Evolutionary conservation across 768 basidiomycete genomes (phyloP).

Genomic region (Tephrocybe sp.): DNA sequence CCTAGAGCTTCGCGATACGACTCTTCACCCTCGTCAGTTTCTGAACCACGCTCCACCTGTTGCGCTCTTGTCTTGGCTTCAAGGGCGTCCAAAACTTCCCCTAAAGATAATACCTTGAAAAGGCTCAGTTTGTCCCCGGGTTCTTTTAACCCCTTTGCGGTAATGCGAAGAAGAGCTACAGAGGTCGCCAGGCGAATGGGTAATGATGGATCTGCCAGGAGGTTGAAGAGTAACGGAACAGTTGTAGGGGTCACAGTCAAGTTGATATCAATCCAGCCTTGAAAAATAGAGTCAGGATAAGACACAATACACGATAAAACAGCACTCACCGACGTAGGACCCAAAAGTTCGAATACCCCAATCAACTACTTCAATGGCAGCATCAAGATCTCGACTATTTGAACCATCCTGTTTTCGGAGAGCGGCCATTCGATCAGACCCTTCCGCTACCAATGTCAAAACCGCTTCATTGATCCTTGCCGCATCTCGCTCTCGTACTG

Average conservation of each 20-base stretch:
- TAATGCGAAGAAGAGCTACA: slow-evolving; percentile 74
- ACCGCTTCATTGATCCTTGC: slow-evolving; percentile 83
- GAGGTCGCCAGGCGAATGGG: slow-evolving; percentile 83
- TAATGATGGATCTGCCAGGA: slow-evolving; percentile 75
- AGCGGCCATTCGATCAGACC: slow-evolving; percentile 52
- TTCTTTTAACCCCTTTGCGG: slow-evolving; percentile 93
- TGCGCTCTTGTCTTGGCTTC: slow-evolving; percentile 72
- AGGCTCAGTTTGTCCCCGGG: slow-evolving; percentile 86
- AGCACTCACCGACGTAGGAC: slow-evolving; percentile 85
- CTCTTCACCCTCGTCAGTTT: slow-evolving; percentile 85
- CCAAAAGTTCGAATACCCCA: slow-evolving; percentile 91
- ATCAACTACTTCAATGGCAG: slow-evolving; percentile 77
- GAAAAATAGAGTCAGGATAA: not conserved
- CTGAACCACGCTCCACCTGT: slow-evolving; percentile 61
- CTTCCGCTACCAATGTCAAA: slow-evolving; percentile 76
- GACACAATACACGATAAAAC: not conserved
- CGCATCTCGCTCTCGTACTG: slow-evolving; percentile 88
- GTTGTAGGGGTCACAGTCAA: slow-evolving; percentile 90
- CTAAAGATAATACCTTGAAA: slow-evolving; percentile 84
- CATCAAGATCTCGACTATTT: slow-evolving; percentile 52
- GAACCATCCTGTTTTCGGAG: slow-evolving; percentile 46
- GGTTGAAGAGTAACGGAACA: slow-evolving; percentile 77
- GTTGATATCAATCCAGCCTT: slow-evolving; percentile 98
- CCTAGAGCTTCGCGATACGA: slow-evolving; percentile 88
- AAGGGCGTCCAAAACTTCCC: slow-evolving; percentile 76